Evolutionary conservation across 106 monocot species (phyloP), one percentile per base, ranked within the genome.

Genomic region (Dendrobium chrysotoxum): DNA sequence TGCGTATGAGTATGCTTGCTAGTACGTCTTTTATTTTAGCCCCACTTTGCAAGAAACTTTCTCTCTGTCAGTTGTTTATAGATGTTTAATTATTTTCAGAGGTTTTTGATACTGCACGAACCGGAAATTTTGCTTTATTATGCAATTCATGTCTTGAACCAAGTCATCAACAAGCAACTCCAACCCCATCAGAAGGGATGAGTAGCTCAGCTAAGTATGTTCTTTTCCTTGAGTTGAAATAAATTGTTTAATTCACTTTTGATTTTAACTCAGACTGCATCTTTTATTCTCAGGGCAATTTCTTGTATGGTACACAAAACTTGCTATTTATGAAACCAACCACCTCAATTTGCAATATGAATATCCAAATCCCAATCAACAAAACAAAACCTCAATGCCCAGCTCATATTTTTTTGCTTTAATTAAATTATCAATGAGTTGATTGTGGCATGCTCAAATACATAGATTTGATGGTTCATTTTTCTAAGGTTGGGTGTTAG

Each of bases 91-190:
- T 66, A 54, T 75, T 11, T 81, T 54, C 70, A 84, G 89, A 67
- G 66, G 45, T 53, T 42, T 89, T 89, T 75, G 72, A 77, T 53
- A 73, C 80, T 80, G 76, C 72, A 80, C 53, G 79, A 13, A 78
- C 50, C 66, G 89, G 84, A 67, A 84, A 85, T 26, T 84, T 85
- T 84, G 85, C 79, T 66, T 78, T 86, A 46, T 83, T 92, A 40
- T 92, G 92, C 79, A 86, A 90, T 79, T 79, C 80, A 17, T 92
- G 89, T 78, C 81, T 84, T 81, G 71, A 83, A 53, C 38, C 76
- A 41, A 82, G 83, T 82, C 80, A 84, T 23, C 65, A 61, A 21
- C 70, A 72, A 47, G 40, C 20, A 77, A 83, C 53, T 78, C 78
- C 64, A 41, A 80, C 35, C 40, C 17, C 83, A 74, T 42, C 54